Evolutionary conservation across 2,329 filamentous ascomycete genomes (phyloP), one percentile per base, ranked within the genome.

Genomic region (Blastomyces gilchristii): DNA sequence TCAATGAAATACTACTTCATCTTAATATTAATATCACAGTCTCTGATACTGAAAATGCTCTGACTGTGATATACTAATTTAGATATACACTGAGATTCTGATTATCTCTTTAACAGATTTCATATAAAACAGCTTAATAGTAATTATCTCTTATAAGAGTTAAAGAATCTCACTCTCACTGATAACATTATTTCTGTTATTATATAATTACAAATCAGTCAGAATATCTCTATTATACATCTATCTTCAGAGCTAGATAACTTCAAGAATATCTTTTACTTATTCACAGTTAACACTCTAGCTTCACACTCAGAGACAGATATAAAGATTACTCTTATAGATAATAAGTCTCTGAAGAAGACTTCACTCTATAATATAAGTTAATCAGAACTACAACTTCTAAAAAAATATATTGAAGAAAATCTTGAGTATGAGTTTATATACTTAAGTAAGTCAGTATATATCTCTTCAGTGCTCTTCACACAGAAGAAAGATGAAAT

Each of bases 311-410:
- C 61, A 37, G 63, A 63, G 11, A 22, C 64, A n/a, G 65, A 70
- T 49, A 63, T 69, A 49, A 34, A 63, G n/a, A 71, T 71, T 14
- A 56, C 63, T 22, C 53, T 71, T 3, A 47, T 45, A 9, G 7
- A 43, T 34, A 39, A 37, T 12, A 56, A 66, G 66, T 12, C 58
- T 64, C 52, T 61, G 6, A 61, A 37, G 56, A 63, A 61, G 31
- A 56, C 60, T 25, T 63, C 65, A 5, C 50, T 70, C 11, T 69
- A 69, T 54, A 57, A 41, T 14, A 65, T 69, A 34, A 62, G 62
- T 8, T 18, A 60, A n/a, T 57, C 64, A 49, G 64, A 70, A 56
- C 61, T 67, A 16, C n/a, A 63, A 56, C 62, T 65, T 3, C 62
- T 71, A 14, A 47, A 58, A 47, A 64, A 68, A 50, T 68, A 64